phyloP scores from a whole-genome alignment of 192 early-diverging fungal species.

The Powellomyces hirtus region DNA sequence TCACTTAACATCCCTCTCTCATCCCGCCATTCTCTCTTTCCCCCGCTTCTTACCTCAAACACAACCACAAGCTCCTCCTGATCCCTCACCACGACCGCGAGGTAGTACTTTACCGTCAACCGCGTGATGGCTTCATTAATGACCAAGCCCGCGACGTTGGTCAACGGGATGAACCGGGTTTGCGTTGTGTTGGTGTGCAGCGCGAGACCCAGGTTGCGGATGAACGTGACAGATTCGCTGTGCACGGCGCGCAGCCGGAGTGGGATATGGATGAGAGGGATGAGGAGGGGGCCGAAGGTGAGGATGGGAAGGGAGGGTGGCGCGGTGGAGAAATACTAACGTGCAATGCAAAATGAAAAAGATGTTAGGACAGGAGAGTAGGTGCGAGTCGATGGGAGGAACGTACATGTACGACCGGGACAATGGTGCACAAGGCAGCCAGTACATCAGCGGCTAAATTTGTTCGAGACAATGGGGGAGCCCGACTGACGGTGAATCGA shows the following conservation, averaged over 20 bases:
- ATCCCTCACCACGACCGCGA: slow-evolving; percentile 65
- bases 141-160: slow-evolving; percentile 64
- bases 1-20: not conserved
- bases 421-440: not conserved
- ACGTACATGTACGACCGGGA: not conserved
- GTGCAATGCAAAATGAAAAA: too few relatives aligned
- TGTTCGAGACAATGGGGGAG: too few relatives aligned
- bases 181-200: too few relatives aligned
- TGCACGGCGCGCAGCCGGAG: too few relatives aligned
- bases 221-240: slow-evolving; percentile 29
- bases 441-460: not conserved
- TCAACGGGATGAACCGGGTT: slow-evolving; percentile 62
- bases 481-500: not conserved
- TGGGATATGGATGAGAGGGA: too few relatives aligned
- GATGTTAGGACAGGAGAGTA: too few relatives aligned
- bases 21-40: not conserved
- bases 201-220: too few relatives aligned
- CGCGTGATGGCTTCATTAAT: slow-evolving; percentile 78
- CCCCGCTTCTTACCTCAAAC: slow-evolving; percentile 51
- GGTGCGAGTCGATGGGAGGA: too few relatives aligned
- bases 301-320: too few relatives aligned
- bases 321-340: too few relatives aligned
- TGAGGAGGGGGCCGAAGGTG: too few relatives aligned
- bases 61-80: slow-evolving; percentile 65
- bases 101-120: slow-evolving; percentile 68